Evolutionary conservation across 2,329 filamentous ascomycete species (phyloP), one percentile per base, ranked within the genome.

Genomic region (Colletotrichum sp.): DNA sequence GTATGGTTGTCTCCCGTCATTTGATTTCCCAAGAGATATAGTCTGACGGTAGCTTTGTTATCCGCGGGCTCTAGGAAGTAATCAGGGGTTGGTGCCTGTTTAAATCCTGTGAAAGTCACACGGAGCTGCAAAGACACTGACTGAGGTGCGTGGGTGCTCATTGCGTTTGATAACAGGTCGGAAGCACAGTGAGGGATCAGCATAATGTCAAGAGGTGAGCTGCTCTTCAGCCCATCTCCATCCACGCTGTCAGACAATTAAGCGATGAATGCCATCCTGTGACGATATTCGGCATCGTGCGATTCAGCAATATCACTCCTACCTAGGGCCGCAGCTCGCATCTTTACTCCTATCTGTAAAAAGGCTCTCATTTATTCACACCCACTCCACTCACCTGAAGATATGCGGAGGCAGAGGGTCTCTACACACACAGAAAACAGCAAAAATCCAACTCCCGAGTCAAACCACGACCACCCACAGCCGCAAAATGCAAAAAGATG

Each of bases 51-150:
- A 3, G 18, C 5, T 49, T n/a, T 21, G 6, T 49, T 49, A 6
- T 44, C 39, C 8, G 0, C 5, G 10, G 18, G 2, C 18, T 4
- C n/a, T 49, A 21, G 44, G 5, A 49, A 49, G 18, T 7, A 12
- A 7, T 21, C 18, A 21, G 44, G 0, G n/a, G n/a, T 3, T 13
- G 0, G 6, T 2, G 6, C 1, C 18, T 21, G 2, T 7, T 21
- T 21, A 13, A 1, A 49, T 21, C n/a, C n/a, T 49, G 5, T 49
- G 9, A 49, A 18, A 49, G 18, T 49, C 18, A 21, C 18, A 12
- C 3, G 2, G 18, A 7, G 39, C 18, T 49, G 39, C 0, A 49
- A 5, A 49, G 39, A 2, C 5, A 49, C 18, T 49, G 39, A n/a
- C 18, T n/a, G 9, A 12, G 9, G 18, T 16, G 34, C 13, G 34